phyloP scores from a whole-genome alignment of 306 rosid species.

The Cucurbita ficifolia region DNA sequence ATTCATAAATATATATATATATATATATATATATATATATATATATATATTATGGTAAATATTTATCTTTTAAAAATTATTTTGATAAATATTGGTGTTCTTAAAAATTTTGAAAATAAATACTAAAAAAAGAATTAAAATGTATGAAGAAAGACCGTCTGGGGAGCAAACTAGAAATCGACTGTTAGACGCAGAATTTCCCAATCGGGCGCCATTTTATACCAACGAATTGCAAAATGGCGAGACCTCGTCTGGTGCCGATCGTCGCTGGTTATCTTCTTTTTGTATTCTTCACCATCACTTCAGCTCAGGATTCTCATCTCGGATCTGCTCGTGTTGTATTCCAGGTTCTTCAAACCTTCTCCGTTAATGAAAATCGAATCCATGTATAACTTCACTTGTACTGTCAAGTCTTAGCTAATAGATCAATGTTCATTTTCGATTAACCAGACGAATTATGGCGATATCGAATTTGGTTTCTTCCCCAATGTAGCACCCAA shows the following conservation, averaged over 20 bases:
- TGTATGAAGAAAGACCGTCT: background rate
- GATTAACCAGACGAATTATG: conserved; percentile 53
- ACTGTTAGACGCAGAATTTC: background rate
- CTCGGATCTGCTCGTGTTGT: conserved; percentile 17
- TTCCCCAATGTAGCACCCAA: conserved; percentile 72
- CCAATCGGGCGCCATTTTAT: background rate
- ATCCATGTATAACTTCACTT: background rate
- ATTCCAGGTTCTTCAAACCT: conserved; percentile 6
- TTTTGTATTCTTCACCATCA: background rate
- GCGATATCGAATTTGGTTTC: conserved; percentile 95
- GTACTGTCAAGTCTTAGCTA: background rate
- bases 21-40: too few species aligned
- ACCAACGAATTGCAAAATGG: background rate
- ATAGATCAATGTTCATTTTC: background rate
- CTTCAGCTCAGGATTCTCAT: conserved; percentile 1
- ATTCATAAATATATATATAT: too few species aligned
- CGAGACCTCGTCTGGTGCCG: background rate
- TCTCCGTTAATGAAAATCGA: background rate
- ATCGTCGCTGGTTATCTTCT: background rate
- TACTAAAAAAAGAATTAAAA: too few species aligned
- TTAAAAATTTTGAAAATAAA: too few species aligned
- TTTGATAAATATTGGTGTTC: too few species aligned
- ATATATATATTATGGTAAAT: too few species aligned
- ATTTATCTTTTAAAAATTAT: too few species aligned
- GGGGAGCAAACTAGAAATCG: background rate